Conservation (phyloP, 208 protist genomes). For the Naegleria fowleri region DNA sequence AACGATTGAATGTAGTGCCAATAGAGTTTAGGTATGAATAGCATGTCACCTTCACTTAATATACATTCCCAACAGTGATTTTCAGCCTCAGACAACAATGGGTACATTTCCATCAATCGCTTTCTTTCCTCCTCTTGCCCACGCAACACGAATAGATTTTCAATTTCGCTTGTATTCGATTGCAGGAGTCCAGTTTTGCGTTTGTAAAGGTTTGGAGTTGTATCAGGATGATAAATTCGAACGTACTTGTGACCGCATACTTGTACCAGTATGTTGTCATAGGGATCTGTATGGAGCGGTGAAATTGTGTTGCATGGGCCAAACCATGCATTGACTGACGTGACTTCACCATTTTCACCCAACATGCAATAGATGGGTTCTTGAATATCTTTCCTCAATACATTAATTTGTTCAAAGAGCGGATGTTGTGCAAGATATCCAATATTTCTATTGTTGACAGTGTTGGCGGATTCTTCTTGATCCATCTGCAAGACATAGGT, state of each 20-base stretch:
- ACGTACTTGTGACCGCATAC: not conserved
- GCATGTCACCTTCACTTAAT: not conserved
- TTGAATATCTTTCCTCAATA: not conserved
- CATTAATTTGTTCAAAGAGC: constrained; percentile 19
- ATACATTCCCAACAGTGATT: not conserved
- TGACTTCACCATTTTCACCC: not conserved
- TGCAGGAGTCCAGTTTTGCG: not conserved
- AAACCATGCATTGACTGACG: constrained; percentile 23
- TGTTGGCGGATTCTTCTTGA: not conserved
- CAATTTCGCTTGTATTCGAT: not conserved
- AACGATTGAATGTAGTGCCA: constrained; percentile 32
- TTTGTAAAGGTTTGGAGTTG: not conserved
- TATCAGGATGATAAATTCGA: not conserved
- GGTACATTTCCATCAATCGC: not conserved
- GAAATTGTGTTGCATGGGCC: constrained; percentile 13
- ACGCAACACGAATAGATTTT: not conserved
- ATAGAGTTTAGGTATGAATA: constrained; percentile 23
- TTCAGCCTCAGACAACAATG: not conserved
- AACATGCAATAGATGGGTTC: not conserved
- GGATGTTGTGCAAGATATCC: constrained; percentile 18
- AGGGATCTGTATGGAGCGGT: constrained; percentile 28
- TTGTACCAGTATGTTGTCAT: constrained; percentile 19
- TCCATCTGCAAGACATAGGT: not conserved
- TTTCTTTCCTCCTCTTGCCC: not conserved
- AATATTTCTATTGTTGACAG: not conserved